Evolutionary conservation across 495 filamentous ascomycete genomes (phyloP), one percentile per base, ranked within the genome.

Genomic region (Penicillium turbatum): DNA sequence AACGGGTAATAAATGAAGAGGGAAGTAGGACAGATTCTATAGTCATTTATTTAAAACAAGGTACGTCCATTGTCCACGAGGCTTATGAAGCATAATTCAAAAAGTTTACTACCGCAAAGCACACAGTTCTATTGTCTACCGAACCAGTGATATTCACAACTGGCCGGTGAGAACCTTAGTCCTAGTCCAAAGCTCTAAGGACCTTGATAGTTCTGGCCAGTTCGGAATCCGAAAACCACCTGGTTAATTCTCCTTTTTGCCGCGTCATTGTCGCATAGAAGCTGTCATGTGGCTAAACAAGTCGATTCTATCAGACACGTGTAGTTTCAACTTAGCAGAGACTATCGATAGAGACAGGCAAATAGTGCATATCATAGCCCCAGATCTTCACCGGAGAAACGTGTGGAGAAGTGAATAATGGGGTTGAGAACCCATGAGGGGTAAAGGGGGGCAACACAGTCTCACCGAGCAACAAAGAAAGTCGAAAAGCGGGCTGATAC

Each of bases 311-410:
- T 61, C 58, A 54, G 58, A 21, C 19, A 27, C 11, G 44, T 15
- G 36, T 27, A 40, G 16, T 15, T n/a, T 40, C 53, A 27, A 48
- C 41, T 46, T 45, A 43, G 42, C 52, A 48, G 41, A 39, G 39
- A 51, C 8, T 16, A 55, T 47, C 42, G 31, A 48, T 32, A 26
- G 24, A 46, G 51, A 30, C 43, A 29, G 12, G 13, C 27, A 36
- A 32, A 51, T 16, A 49, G 32, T 53, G 56, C 51, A 37, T 43
- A 59, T 57, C 56, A 51, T 60, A 32, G 21, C 46, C 55, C 46
- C 53, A 53, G 56, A 42, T 53, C 56, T 65, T 62, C 56, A 62
- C 55, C 59, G 56, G 26, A 26, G 30, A 54, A 41, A 51, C 29
- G 38, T 62, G 62, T 46, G 55, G 56, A 51, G 59, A 49, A 50